A percentile compares a stretch with the other conserved stretches of the same genome.
Evolutionary conservation across 306 rosid species (phyloP).

Genomic region (Malus asiatica): DNA sequence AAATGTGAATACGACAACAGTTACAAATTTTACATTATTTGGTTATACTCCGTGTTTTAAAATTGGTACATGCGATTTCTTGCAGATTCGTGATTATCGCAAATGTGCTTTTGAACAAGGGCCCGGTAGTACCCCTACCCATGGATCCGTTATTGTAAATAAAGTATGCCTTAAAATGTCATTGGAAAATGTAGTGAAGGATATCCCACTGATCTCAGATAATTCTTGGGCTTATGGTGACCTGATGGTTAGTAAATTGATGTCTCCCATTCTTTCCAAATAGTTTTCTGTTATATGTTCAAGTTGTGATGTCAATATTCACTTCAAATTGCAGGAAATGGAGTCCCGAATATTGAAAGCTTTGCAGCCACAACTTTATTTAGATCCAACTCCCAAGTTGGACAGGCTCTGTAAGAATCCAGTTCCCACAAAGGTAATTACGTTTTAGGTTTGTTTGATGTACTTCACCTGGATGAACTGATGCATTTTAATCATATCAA

Average conservation of each 20-base stretch:
- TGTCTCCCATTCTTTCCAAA: slow-evolving; percentile 14
- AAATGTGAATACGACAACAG: background rate
- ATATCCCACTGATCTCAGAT: slow-evolving; percentile 76
- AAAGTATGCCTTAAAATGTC: slow-evolving; percentile 83
- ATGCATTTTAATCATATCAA: slow-evolving; percentile 25
- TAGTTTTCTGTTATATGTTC: slow-evolving; percentile 18
- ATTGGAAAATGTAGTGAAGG: slow-evolving; percentile 93
- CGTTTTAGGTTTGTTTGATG: slow-evolving; percentile 4
- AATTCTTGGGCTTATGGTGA: slow-evolving; percentile 95
- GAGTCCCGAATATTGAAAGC: slow-evolving; percentile 84
- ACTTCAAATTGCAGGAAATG: slow-evolving; percentile 53
- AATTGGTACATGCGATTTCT: slow-evolving; percentile 9
- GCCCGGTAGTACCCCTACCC: slow-evolving; percentile 28
- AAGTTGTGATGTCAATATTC: slow-evolving; percentile 19
- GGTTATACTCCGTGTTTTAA: background rate
- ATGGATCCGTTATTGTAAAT: slow-evolving; percentile 49
- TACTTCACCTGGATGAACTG: slow-evolving; percentile 19
- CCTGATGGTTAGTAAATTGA: slow-evolving; percentile 64
- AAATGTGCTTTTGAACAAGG: slow-evolving; percentile 60
- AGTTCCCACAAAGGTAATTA: slow-evolving; percentile 59
- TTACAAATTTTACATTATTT: background rate
- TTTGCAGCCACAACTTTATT: slow-evolving; percentile 71
- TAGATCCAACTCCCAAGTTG: slow-evolving; percentile 81
- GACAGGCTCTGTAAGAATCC: slow-evolving; percentile 66
- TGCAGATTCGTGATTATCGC: slow-evolving; percentile 85